phyloP scores from a whole-genome alignment of 352 stramenopile genomes.

The Pythium coloratum region DNA sequence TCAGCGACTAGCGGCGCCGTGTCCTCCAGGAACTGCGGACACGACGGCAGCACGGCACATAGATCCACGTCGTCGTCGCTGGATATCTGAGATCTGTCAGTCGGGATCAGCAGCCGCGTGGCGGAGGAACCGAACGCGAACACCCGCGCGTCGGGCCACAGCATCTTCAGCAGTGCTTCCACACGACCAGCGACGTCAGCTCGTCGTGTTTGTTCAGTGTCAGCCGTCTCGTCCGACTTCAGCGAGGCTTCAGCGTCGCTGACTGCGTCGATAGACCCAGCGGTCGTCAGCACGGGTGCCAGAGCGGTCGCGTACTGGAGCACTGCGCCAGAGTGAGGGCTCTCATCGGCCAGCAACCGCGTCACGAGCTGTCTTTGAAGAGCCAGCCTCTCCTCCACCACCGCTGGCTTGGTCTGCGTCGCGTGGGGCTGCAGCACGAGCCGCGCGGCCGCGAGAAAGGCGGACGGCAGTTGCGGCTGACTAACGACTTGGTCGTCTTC shows the following conservation, averaged over 20 bases:
- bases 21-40: conserved; percentile 43
- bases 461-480: conserved; percentile 10
- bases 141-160: conserved; percentile 71
- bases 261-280: neutral
- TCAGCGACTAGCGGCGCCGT: conserved; percentile 53
- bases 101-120: conserved; percentile 39
- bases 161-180: conserved; percentile 42
- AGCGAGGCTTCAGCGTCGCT: neutral
- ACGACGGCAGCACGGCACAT: conserved; percentile 66
- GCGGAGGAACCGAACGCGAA: conserved; percentile 69
- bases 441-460: conserved; percentile 32
- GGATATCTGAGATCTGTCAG: neutral
- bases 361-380: conserved; percentile 51
- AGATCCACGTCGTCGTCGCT: conserved; percentile 65
- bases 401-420: conserved; percentile 16
- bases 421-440: conserved; percentile 42
- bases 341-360: conserved; percentile 8
- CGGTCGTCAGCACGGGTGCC: neutral
- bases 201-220: conserved; percentile 32
- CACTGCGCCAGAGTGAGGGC: conserved; percentile 44
- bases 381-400: conserved; percentile 30
- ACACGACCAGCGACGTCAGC: conserved; percentile 36
- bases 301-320: conserved; percentile 29
- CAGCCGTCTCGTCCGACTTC: neutral
- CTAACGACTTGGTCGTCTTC: conserved; percentile 8